These are phyloP conservation scores for Trichoderma sp. DNA, from an alignment of 2,329 filamentous ascomycete genomes.

Conservation along the genomic window DNA sequence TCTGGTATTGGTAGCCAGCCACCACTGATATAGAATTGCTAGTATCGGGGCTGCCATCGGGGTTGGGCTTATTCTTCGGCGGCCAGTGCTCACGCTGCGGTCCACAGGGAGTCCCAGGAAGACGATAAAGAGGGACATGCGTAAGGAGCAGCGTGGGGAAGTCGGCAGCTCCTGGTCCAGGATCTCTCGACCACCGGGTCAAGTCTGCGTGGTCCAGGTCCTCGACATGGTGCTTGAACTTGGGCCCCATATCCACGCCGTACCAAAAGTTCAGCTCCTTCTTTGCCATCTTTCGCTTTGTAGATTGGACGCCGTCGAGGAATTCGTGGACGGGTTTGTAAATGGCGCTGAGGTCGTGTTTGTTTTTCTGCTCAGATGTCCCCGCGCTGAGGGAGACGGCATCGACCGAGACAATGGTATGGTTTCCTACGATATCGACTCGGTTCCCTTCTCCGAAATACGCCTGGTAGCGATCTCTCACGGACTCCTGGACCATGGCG, in stretches of 20 bases:
- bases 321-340: slow-evolving; percentile 80
- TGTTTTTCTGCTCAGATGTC: slow-evolving; percentile 55
- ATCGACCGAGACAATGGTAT: slow-evolving; percentile 92
- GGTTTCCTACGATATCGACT: slow-evolving; percentile 90
- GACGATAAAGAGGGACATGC: slow-evolving; percentile 87
- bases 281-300: slow-evolving; percentile 69
- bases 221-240: slow-evolving; percentile 63
- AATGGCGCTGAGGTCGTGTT: slow-evolving; percentile 62
- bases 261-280: slow-evolving; percentile 69
- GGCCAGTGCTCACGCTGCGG: slow-evolving; percentile 83
- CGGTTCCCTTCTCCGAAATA: slow-evolving; percentile 93
- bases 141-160: slow-evolving; percentile 88
- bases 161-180: slow-evolving; percentile 55
- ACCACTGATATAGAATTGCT: slow-evolving; percentile 78
- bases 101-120: slow-evolving; percentile 83
- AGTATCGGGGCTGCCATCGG: slow-evolving; percentile 64
- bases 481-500: slow-evolving; percentile 76
- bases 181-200: slow-evolving; percentile 41
- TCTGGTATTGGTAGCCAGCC: slow-evolving; percentile 93
- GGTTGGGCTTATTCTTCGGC: slow-evolving; percentile 64
- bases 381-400: slow-evolving; percentile 82
- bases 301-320: slow-evolving; percentile 65
- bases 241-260: slow-evolving; percentile 60
- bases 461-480: slow-evolving; percentile 80
- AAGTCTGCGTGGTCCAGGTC: slow-evolving; percentile 55